Base-by-base conservation (phyloP, 2,329 filamentous ascomycete genomes). In the Penicillium sp. region DNA sequence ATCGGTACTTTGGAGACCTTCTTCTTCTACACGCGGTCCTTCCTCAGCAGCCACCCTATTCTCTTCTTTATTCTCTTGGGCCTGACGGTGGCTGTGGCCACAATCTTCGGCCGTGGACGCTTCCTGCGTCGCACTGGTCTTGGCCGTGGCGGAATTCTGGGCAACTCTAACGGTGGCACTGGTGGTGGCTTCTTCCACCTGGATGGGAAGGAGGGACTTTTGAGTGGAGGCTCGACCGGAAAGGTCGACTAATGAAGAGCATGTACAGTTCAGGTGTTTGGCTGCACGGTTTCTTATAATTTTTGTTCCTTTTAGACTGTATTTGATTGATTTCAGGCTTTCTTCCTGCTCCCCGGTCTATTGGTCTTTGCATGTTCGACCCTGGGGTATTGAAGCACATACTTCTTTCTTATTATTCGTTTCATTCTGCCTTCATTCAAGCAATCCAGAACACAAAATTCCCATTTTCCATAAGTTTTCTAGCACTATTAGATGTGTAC, bases 141-240 rank as follows among this genome's bases (percentile, higher is more conserved):
- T 49, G 58, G 59, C 25, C 67, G 67, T 51, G 71, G 71, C 23
- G 73, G 72, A 14, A 71, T 74, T 33, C 66, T 76, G 41, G 72
- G 72, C 35, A 71, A 72, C 49, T 56, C 64, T 48, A 60, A 60
- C 52, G 66, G 67, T 53, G 69, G 68, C 31, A 69, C 67, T 53
- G 67, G 68, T 35, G 69, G 68, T 50, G 77, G 77, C 12, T 79
- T 79, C 62, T 78, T 80, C 66, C 73, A 77, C 54, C 68, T 80
- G 23, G 78, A 80, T 62, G 77, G 75, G 33, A 80, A 80, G 65
- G 77, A 79, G 59, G 75, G 77, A 26, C 57, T 79, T 37, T 62
- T 80, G 62, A 75, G 73, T 54, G 73, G 73, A 49, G 72, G 70
- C 41, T 66, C 69, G 25, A 74, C 74, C 22, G 78, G 76, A 49